Percentiles rank a stretch among this genome's conserved stretches.
phyloP scores from a whole-genome alignment of 108 stramenopile species.

The Skeletonema costatum region DNA sequence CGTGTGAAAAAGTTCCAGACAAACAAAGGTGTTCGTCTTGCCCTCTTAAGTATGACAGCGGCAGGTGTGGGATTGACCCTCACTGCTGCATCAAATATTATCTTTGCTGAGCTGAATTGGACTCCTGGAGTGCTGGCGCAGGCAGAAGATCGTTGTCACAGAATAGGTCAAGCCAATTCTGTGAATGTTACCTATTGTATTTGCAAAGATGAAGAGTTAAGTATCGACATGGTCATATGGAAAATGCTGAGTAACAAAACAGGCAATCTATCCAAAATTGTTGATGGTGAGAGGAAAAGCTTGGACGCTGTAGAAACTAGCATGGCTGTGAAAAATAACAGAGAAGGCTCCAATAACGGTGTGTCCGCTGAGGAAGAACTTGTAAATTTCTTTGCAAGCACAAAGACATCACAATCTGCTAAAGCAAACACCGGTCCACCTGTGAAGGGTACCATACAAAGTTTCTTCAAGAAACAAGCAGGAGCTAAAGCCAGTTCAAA shows the following conservation, averaged over 20 bases:
- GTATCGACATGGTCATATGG: conserved; percentile 81
- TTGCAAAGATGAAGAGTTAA: conserved; percentile 57
- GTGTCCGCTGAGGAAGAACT: conserved; percentile 49
- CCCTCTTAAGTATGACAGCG: conserved; percentile 88
- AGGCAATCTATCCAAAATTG: conserved; percentile 60
- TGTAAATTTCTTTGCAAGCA: conserved; percentile 37
- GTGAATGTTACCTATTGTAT: conserved; percentile 90
- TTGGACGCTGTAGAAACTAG: conserved; percentile 40
- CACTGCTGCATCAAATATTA: conserved; percentile 75
- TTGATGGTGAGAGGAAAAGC: conserved; percentile 64
- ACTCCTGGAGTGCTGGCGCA: conserved; percentile 91
- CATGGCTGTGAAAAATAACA: not conserved
- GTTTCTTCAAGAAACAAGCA: conserved; percentile 45
- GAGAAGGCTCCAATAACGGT: not conserved
- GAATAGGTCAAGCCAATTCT: conserved; percentile 83
- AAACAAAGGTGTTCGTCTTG: conserved; percentile 64
- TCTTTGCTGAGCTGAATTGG: conserved; percentile 89
- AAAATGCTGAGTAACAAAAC: conserved; percentile 76
- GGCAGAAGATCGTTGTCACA: conserved; percentile 94
- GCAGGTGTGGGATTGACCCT: conserved; percentile 92
- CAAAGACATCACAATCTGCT: not conserved
- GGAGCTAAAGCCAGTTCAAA: not conserved
- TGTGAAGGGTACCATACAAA: conserved; percentile 49
- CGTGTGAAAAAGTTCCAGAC: conserved; percentile 86
- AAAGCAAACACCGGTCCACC: conserved; percentile 5